These are phyloP conservation scores for Truncatella angustata DNA, from an alignment of 2,329 filamentous ascomycete genomes.

Conservation along the genomic window DNA sequence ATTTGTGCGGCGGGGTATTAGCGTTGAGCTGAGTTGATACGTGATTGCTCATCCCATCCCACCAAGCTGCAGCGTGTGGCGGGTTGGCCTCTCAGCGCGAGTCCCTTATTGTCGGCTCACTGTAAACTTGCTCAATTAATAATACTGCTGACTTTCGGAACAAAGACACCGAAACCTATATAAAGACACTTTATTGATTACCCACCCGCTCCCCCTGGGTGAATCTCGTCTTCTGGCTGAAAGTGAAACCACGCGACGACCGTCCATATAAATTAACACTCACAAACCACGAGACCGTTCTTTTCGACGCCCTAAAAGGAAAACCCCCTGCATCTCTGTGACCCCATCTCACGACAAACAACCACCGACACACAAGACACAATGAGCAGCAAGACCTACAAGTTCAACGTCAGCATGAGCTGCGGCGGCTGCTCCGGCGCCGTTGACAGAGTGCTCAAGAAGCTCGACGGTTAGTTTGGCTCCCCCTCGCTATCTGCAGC, in stretches of 20 bases:
- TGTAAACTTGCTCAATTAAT: too few relatives aligned
- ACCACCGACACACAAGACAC: slow-evolving; percentile 22
- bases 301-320: background rate
- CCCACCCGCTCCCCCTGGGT: background rate
- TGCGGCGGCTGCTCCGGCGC: slow-evolving; percentile 96
- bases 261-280: background rate
- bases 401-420: slow-evolving; percentile 92
- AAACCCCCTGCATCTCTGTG: too few relatives aligned
- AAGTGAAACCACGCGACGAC: background rate
- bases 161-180: background rate
- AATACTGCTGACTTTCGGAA: background rate
- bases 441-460: slow-evolving; percentile 87
- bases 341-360: background rate
- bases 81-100: too few relatives aligned
- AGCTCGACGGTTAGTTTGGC: slow-evolving; percentile 72
- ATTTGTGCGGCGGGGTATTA: background rate
- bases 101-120: too few relatives aligned
- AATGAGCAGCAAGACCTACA: slow-evolving; percentile 88
- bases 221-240: background rate
- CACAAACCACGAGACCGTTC: background rate
- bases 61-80: too few relatives aligned
- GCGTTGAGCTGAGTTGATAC: too few relatives aligned
- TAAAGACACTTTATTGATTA: background rate
- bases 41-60: background rate
- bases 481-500: background rate